phyloP scores from a whole-genome alignment of 1,284 basidiomycete genomes.

The Boletellus deceptivus region DNA sequence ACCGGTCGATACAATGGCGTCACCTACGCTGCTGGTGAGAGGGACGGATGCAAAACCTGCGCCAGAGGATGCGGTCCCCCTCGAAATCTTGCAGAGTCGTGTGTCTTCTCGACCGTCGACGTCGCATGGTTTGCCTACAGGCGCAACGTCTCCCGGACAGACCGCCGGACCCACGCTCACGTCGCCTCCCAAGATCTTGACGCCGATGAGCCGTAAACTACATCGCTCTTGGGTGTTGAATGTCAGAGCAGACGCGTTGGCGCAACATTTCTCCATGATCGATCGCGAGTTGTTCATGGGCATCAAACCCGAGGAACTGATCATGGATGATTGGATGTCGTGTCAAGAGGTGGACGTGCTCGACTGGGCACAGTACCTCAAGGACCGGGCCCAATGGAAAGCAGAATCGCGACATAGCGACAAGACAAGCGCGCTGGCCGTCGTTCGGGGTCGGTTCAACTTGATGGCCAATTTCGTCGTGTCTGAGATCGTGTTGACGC shows the following conservation, averaged over 20 bases:
- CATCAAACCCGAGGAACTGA: conserved; percentile 82
- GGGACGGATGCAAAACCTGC: conserved; percentile 47
- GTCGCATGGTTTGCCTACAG: conserved; percentile 31
- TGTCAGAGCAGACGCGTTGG: conserved; percentile 60
- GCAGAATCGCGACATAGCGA: conserved; percentile 54
- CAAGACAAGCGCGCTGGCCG: conserved; percentile 69
- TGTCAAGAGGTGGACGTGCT: conserved; percentile 67
- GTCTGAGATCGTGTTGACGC: conserved; percentile 75
- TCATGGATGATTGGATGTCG: conserved; percentile 65
- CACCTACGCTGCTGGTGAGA: conserved; percentile 32
- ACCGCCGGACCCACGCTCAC: conserved; percentile 27
- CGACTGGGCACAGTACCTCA: conserved; percentile 82
- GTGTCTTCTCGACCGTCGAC: conserved; percentile 42
- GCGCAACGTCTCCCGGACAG: conserved; percentile 7
- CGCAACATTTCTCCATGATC: conserved; percentile 83
- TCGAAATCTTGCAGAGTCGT: conserved; percentile 64
- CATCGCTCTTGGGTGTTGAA: conserved; percentile 69
- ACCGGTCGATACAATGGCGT: conserved; percentile 10
- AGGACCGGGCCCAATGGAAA: conserved; percentile 71
- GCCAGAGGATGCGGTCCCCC: conserved; percentile 59
- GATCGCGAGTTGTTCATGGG: conserved; percentile 83
- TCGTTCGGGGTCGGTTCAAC: conserved; percentile 86
- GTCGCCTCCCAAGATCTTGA: conserved; percentile 30
- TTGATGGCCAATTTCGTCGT: conserved; percentile 81
- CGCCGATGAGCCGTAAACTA: conserved; percentile 33